phyloP scores from a whole-genome alignment of 2,329 filamentous ascomycete genomes.

The Hypoxylon sp. region DNA sequence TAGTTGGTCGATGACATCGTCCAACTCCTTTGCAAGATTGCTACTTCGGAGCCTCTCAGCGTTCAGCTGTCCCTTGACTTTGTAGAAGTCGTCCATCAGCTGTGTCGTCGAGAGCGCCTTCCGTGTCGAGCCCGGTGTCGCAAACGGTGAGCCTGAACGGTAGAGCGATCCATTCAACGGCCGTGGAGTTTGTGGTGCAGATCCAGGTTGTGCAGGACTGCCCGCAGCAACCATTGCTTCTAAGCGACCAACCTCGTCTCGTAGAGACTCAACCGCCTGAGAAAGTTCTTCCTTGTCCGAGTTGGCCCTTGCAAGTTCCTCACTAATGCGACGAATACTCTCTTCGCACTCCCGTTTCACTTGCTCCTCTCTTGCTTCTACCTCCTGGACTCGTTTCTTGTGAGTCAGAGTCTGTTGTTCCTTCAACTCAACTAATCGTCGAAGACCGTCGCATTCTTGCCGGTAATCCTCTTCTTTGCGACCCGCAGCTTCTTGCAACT shows the following conservation, averaged over 20 bases:
- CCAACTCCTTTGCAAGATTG: constrained; percentile 80
- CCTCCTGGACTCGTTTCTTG: constrained; percentile 75
- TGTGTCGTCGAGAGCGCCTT: constrained; percentile 72
- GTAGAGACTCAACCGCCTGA: constrained; percentile 63
- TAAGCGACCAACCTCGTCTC: constrained; percentile 66
- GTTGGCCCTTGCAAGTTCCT: constrained; percentile 69
- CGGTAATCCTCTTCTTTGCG: constrained; percentile 88
- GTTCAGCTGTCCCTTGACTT: constrained; percentile 78
- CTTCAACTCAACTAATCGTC: constrained; percentile 84
- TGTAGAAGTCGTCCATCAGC: constrained; percentile 73
- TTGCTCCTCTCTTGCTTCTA: constrained; percentile 73
- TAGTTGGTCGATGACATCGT: constrained; percentile 86
- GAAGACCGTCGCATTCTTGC: constrained; percentile 84
- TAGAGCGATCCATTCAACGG: constrained; percentile 66
- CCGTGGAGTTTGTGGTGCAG: constrained; percentile 71
- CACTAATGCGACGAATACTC: constrained; percentile 66
- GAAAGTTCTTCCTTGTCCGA: constrained; percentile 61
- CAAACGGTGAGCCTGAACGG: constrained; percentile 71
- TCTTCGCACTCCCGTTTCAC: constrained; percentile 76
- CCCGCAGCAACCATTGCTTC: constrained; percentile 62
- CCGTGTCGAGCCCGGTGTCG: constrained; percentile 69
- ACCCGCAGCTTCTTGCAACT: constrained; percentile 84
- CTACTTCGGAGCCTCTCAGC: constrained; percentile 80
- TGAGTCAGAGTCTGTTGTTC: constrained; percentile 80
- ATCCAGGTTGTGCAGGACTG: constrained; percentile 56